These are phyloP conservation scores for Acer campestre DNA, from an alignment of 345 rosid species.

Conservation along the genomic window DNA sequence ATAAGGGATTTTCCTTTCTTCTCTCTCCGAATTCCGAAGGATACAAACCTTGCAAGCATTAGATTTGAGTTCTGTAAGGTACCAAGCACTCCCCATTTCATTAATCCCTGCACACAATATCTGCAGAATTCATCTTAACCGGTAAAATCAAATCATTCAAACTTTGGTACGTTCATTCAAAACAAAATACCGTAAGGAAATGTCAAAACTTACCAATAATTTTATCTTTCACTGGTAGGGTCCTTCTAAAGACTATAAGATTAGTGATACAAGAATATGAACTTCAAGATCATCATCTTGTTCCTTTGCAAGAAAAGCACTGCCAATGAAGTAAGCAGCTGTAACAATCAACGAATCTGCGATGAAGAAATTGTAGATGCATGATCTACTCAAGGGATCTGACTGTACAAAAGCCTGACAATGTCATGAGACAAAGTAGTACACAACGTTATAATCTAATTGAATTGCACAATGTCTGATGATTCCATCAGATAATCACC, in stretches of 20 bases:
- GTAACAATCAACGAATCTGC: slow-evolving; percentile 48
- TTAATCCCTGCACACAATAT: slow-evolving; percentile 52
- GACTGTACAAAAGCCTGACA: slow-evolving; percentile 45
- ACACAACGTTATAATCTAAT: neutral
- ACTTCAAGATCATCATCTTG: slow-evolving; percentile 43
- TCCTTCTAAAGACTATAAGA: too few species aligned
- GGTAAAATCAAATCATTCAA: neutral
- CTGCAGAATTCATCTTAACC: slow-evolving; percentile 1
- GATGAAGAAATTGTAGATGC: slow-evolving; percentile 52
- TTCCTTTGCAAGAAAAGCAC: slow-evolving; percentile 45
- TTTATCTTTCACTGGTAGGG: neutral
- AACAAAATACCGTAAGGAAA: too few species aligned
- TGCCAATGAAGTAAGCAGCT: slow-evolving; percentile 57
- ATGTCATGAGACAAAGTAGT: slow-evolving; percentile 5
- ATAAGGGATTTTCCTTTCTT: neutral
- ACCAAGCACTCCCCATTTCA: slow-evolving; percentile 47
- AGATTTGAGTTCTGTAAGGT: slow-evolving; percentile 30
- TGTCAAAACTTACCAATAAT: neutral
- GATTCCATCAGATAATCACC: neutral
- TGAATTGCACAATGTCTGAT: neutral
- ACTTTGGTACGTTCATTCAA: too few species aligned
- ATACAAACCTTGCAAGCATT: slow-evolving; percentile 67
- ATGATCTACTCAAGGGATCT: slow-evolving; percentile 54
- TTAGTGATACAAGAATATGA: too few species aligned
- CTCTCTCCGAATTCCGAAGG: neutral